Evolutionary conservation across 192 early-diverging fungal genomes (phyloP).

Genomic region (Coemansia sp.): DNA sequence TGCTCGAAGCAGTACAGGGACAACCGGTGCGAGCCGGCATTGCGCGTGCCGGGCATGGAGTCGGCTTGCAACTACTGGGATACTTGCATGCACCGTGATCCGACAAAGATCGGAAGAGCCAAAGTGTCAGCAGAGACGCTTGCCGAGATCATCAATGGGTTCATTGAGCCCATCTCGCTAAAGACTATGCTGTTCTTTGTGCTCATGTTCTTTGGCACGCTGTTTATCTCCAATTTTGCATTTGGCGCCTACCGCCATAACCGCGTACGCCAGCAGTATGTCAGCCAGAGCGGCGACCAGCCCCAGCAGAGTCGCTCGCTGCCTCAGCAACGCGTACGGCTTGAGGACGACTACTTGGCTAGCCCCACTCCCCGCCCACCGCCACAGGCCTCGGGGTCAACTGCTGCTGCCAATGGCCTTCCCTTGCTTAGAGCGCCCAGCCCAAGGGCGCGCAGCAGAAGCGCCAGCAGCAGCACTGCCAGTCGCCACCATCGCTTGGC

Average conservation of each 20-base stretch:
- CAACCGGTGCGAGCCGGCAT: slow-evolving; percentile 61
- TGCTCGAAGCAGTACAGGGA: slow-evolving; percentile 68
- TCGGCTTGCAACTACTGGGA: slow-evolving; percentile 64
- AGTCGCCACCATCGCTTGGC: background rate
- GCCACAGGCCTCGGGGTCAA: background rate
- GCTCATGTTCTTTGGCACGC: slow-evolving; percentile 51
- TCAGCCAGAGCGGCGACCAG: slow-evolving; percentile 22
- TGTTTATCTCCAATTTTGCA: slow-evolving; percentile 55
- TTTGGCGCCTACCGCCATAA: slow-evolving; percentile 54
- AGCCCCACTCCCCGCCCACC: slow-evolving; percentile 17
- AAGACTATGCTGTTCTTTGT: slow-evolving; percentile 76
- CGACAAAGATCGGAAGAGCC: slow-evolving; percentile 66
- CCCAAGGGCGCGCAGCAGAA: slow-evolving; percentile 3
- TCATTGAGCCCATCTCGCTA: slow-evolving; percentile 83
- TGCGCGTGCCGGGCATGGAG: slow-evolving; percentile 66
- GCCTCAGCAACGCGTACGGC: background rate
- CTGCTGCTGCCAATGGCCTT: background rate
- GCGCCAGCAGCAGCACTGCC: background rate
- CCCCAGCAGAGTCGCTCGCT: background rate
- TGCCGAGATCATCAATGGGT: slow-evolving; percentile 80
- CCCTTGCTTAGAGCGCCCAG: background rate
- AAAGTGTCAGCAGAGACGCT: slow-evolving; percentile 81
- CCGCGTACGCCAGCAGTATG: slow-evolving; percentile 42
- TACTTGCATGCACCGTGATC: slow-evolving; percentile 63
- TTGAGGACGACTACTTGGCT: slow-evolving; percentile 16